Conservation (phyloP, 768 basidiomycete genomes). For the Royoungia palumana region DNA sequence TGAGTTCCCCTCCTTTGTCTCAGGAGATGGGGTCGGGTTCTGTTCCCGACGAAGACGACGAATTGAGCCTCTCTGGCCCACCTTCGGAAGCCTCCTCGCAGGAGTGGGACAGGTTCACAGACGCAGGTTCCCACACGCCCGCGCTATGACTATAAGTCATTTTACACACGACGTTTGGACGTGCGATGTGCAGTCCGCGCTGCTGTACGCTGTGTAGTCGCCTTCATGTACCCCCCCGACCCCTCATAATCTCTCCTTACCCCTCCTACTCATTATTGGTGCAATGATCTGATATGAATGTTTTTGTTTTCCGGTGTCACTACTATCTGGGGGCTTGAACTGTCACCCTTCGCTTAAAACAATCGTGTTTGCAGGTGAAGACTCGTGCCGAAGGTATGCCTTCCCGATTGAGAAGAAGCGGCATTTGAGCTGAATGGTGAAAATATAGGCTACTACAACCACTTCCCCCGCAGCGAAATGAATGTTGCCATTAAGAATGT, state of each 20-base stretch:
- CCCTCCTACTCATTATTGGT: constrained; percentile 20
- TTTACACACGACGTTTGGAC: constrained; percentile 27
- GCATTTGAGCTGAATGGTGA: constrained; percentile 16
- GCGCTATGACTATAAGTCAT: constrained; percentile 35
- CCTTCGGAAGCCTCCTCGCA: constrained; percentile 87
- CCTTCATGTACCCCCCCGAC: constrained; percentile 25
- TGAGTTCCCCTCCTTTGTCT: constrained; percentile 61
- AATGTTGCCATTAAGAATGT: constrained; percentile 58
- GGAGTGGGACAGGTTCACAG: constrained; percentile 87
- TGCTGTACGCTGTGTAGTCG: constrained; percentile 32
- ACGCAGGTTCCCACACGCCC: constrained; percentile 58
- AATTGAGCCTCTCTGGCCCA: constrained; percentile 63
- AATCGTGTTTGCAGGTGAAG: constrained; percentile 49
- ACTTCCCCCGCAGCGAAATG: constrained; percentile 70
- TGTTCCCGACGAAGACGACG: constrained; percentile 47
- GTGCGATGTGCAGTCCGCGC: constrained; percentile 27
- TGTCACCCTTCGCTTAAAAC: constrained; percentile 5
- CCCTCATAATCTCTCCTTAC: constrained; percentile 19
- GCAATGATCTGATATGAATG: constrained; percentile 60
- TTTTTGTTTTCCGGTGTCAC: constrained; percentile 27
- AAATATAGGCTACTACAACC: constrained; percentile 65
- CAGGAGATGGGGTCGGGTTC: constrained; percentile 23
- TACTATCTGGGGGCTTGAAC: constrained; percentile 16
- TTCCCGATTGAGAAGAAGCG: constrained; percentile 7
- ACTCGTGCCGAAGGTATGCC: constrained; percentile 73